Conservation (phyloP, 108 stramenopile genomes). For the Cyclotella choctawhatcheeana region DNA sequence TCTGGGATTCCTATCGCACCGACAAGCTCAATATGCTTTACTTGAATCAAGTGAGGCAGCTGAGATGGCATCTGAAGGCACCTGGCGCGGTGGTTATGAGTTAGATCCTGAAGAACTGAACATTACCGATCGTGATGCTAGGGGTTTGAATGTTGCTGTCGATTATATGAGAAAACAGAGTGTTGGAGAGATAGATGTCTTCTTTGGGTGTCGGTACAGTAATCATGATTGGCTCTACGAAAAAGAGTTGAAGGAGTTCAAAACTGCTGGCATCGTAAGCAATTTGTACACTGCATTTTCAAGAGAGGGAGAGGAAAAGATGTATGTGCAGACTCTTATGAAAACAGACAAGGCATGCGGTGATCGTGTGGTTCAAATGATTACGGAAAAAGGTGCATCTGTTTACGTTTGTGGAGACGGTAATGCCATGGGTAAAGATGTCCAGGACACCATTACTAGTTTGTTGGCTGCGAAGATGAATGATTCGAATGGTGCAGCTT, state of each 20-base stretch:
- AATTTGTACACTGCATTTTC: slow-evolving; percentile 91
- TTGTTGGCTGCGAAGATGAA: slow-evolving; percentile 49
- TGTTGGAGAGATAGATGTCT: slow-evolving; percentile 81
- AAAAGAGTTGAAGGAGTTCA: slow-evolving; percentile 75
- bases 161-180: slow-evolving; percentile 67
- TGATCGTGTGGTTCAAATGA: slow-evolving; percentile 53
- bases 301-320: slow-evolving; percentile 68
- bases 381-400: slow-evolving; percentile 64
- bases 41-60: slow-evolving; percentile 51
- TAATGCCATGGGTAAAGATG: slow-evolving; percentile 93
- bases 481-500: slow-evolving; percentile 31
- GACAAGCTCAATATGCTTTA: slow-evolving; percentile 58
- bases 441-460: slow-evolving; percentile 72
- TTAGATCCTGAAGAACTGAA: slow-evolving; percentile 77
- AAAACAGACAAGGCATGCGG: slow-evolving; percentile 36
- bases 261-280: slow-evolving; percentile 67
- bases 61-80: slow-evolving; percentile 69
- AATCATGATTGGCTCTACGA: slow-evolving; percentile 94
- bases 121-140: slow-evolving; percentile 48
- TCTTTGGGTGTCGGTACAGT: slow-evolving; percentile 93
- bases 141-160: slow-evolving; percentile 60
- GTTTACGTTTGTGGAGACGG: slow-evolving; percentile 94
- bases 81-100: slow-evolving; percentile 84
- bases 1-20: slow-evolving; percentile 90
- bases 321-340: slow-evolving; percentile 92